These are phyloP conservation scores for Exophiala aquamarina DNA, from an alignment of 2,329 filamentous ascomycete species.

Conservation along the genomic window DNA sequence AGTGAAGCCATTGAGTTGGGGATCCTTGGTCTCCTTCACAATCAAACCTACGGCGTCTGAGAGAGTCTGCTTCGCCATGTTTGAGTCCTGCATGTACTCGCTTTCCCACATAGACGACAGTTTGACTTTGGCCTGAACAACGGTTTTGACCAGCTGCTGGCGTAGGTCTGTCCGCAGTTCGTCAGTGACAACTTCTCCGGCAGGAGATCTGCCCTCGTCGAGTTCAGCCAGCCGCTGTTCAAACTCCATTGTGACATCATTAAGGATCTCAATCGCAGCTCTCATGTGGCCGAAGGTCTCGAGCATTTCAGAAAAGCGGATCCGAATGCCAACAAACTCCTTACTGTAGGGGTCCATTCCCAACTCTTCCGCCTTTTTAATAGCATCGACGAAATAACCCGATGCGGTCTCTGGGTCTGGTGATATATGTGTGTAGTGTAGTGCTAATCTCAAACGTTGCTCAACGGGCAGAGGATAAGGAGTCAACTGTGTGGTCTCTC, in stretches of 20 bases:
- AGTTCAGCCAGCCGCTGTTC: constrained; percentile 49
- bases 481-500: constrained; percentile 41
- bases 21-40: constrained; percentile 70
- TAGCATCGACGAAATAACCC: constrained; percentile 78
- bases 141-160: constrained; percentile 20
- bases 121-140: constrained; percentile 59
- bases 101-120: constrained; percentile 79
- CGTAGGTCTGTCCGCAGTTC: constrained; percentile 1
- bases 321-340: constrained; percentile 84
- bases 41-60: constrained; percentile 80
- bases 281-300: constrained; percentile 72
- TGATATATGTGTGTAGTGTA: constrained; percentile 81
- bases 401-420: constrained; percentile 75
- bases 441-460: constrained; percentile 71
- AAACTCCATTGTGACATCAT: constrained; percentile 72
- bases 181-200: not conserved
- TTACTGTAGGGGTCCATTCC: constrained; percentile 87
- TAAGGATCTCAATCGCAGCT: constrained; percentile 73
- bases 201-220: constrained; percentile 26
- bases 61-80: constrained; percentile 72
- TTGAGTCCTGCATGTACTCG: constrained; percentile 70
- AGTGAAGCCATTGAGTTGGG: constrained; percentile 62
- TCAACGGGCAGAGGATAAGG: constrained; percentile 47
- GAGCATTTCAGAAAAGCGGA: constrained; percentile 76
- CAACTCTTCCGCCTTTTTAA: constrained; percentile 69